A percentile compares a stretch with the other conserved stretches of the same genome.
These are phyloP conservation scores for Wickerhamomyces sydowiorum DNA, from an alignment of 805 yeast genomes.

Conservation along the genomic window DNA sequence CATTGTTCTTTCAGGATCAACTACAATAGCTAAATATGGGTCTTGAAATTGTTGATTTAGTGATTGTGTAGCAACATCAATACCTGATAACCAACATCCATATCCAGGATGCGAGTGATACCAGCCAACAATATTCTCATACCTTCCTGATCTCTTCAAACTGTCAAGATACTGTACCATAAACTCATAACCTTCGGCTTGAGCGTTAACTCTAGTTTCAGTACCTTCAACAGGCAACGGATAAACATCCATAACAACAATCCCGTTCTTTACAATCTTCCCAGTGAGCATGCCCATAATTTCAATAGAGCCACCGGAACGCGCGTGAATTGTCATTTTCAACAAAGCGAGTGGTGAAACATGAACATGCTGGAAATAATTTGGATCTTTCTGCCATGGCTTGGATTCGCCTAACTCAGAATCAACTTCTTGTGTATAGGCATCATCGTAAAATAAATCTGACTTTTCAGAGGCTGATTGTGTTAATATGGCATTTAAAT, in stretches of 20 bases:
- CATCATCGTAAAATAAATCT: background rate
- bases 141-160: conserved; percentile 42
- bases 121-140: conserved; percentile 91
- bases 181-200: conserved; percentile 88
- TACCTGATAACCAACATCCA: conserved; percentile 93
- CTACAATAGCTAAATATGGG: conserved; percentile 83
- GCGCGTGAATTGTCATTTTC: conserved; percentile 77
- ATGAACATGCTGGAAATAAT: conserved; percentile 55
- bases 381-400: conserved; percentile 55
- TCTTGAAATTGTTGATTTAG: conserved; percentile 87
- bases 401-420: conserved; percentile 14
- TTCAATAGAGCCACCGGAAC: conserved; percentile 81
- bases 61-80: conserved; percentile 85
- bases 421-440: background rate
- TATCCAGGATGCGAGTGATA: conserved; percentile 98
- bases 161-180: conserved; percentile 79
- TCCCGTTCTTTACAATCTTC: conserved; percentile 44
- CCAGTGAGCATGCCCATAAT: conserved; percentile 96
- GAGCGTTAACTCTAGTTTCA: conserved; percentile 93
- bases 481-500: background rate
- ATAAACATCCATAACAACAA: conserved; percentile 76
- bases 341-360: conserved; percentile 66
- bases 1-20: conserved; percentile 72
- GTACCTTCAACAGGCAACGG: conserved; percentile 94
- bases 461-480: background rate